Base-by-base conservation (phyloP, 1,284 basidiomycete genomes). In the Sporisorium exsertum region DNA sequence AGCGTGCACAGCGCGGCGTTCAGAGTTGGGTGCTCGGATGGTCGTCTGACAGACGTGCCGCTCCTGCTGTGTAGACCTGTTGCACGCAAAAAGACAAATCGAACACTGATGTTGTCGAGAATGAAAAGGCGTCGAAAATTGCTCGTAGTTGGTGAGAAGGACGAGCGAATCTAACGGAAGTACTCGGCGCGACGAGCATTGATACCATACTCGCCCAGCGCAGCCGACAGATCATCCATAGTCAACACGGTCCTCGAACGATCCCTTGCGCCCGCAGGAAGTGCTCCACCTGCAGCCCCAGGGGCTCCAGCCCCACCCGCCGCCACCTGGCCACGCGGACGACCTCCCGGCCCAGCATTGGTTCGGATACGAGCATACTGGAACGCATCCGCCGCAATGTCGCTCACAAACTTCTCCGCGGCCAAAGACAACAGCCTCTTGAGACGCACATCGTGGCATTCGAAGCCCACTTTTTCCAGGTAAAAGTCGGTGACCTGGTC, bases 401-500 rank as follows among this genome's bases (percentile, higher is more conserved):
- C 97, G 13, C 94, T 93, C 46, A 99, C 92, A 85, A 99, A 99
- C 85, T 99, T 99, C 85, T 99, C 97, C 0, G 96, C 94, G 1
- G 97, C 95, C 32, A 99, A 89, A 0, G 95, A 95, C 26, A 99
- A 88, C 9, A 99, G 90, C 6, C 96, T 92, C 87, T 97, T 97
- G 72, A 85, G 67, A 29, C 84, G 76, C 27, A 79, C 66, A 85
- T 99, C 96, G 74, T 95, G 92, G 84, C 93, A 95, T 82, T 98
- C 95, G 86, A 99, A 98, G 0, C 97, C 97, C 22, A 95, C 93
- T 68, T 92, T 89, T 86, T 99, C 95, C 12, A 99, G 90, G 87
- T 97, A 99, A 86, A 96, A 97, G 83, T 97, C 94, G 5, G 96
- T 97, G 16, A 99, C 95, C 86, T 99, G 95, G 85, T 96, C 97